Evolutionary conservation across 1,284 basidiomycete genomes (phyloP), one percentile per base, ranked within the genome.

Genomic region (Pseudozyma hubeiensis): DNA sequence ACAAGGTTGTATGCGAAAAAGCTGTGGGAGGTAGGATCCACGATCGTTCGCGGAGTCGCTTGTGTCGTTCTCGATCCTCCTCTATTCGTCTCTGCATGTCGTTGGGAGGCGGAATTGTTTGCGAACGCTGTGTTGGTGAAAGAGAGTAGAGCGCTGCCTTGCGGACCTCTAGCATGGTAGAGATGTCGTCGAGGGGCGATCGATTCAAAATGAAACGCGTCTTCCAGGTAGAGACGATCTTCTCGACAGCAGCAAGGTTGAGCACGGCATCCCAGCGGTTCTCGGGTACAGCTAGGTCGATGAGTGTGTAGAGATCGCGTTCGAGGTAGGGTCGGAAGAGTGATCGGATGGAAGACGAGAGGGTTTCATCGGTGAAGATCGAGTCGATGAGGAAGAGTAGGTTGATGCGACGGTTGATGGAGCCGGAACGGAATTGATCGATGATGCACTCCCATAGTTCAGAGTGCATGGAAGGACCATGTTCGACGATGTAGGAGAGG

Each of bases 361-460:
- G 53, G 24, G 67, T 61, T 16, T 56, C 64, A 49, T 67, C 66
- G 24, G 73, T 75, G 40, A 85, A 74, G 9, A 97, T 87, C 0
- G 91, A 89, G 85, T 97, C 94, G 61, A 97, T 89, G 81, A 96
- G 91, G 85, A 97, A 94, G 0, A 97, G 86, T 64, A 97, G 91
- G 85, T 97, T 97, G 80, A 97, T 94, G 17, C 93, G 89, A 24
- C 91, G 90, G 84, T 97, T 97, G 43, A 97, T 90, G 1, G 91
- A 90, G 41, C 91, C 93, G 88, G 48, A 16, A 10, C 93, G 94
- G 82, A 91, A 93, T 86, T 96, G 92, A 81, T 96, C 93, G 19
- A 94, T 86, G 50, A 97, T 89, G 81, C 94, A 97, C 74, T 95
- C 93, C 94, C 94, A 97, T 5, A 98, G 86, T 83, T 97, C 94